Conservation (phyloP, 352 stramenopile genomes). For the Globisporangium nunn region DNA sequence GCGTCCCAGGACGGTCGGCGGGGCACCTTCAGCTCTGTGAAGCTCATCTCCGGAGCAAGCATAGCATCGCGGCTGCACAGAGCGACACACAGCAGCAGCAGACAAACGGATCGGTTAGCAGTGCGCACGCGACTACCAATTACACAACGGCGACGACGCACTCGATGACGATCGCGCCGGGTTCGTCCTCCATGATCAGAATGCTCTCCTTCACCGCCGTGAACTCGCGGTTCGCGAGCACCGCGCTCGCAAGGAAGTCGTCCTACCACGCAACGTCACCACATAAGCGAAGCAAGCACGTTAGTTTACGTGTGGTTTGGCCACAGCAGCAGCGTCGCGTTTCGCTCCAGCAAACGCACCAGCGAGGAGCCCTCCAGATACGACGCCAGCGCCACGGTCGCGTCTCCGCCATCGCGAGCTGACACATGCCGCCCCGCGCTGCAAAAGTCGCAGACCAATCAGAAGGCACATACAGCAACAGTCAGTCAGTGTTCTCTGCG, state of each 20-base stretch:
- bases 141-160: slow-evolving; percentile 18
- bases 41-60: slow-evolving; percentile 80
- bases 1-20: slow-evolving; percentile 93
- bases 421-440: slow-evolving; percentile 83
- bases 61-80: slow-evolving; percentile 37
- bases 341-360: slow-evolving; percentile 16
- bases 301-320: background rate
- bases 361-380: slow-evolving; percentile 84
- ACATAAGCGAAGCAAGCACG: background rate
- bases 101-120: background rate
- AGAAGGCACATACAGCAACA: background rate
- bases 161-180: slow-evolving; percentile 55
- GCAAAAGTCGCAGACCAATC: background rate
- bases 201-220: slow-evolving; percentile 87
- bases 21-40: slow-evolving; percentile 95
- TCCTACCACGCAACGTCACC: slow-evolving; percentile 33
- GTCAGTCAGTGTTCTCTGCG: too few relatives aligned
- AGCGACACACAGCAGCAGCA: background rate
- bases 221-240: slow-evolving; percentile 90
- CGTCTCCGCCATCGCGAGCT: slow-evolving; percentile 71
- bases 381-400: slow-evolving; percentile 71
- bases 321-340: background rate
- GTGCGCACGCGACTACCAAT: background rate
- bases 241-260: slow-evolving; percentile 90
- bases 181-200: slow-evolving; percentile 66